Base-by-base conservation (phyloP, 345 rosid genomes). In the Eucalyptus sideroxylon region DNA sequence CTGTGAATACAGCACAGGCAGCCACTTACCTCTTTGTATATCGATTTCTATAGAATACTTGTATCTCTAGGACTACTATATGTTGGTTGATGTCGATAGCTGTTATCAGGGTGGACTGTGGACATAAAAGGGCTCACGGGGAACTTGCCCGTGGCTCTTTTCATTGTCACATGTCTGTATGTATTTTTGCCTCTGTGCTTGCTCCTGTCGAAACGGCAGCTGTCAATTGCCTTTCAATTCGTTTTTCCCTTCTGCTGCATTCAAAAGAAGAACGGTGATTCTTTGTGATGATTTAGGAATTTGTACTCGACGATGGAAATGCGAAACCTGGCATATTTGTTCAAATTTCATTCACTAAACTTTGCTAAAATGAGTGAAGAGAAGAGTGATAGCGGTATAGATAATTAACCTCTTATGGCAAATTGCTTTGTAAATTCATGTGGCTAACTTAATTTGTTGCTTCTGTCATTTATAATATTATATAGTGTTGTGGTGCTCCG, bases 171-270 rank as follows among this genome's bases (percentile, higher is more conserved):
- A 69, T 69, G 4, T 69, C 13, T 3, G 13, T 31, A 1, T 34
- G 44, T 34, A 69, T 9, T 0, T 0, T 9, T 1, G 24, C 81
- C 42, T 5, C 0, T 16, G 11, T 67, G 23, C 42, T 16, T 67
- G 6, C 0, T 16, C 19, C 3, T 50, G 2, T 5, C 13, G 23
- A 8, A 67, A n/a, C 23, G 3, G 24, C 42, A 69, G 19, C 19
- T 34, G 24, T 9, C 42, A 34, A 34, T 34, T 2, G 44, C 3
- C 26, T 69, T 31, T 9, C 42, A 17, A 9, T 69, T 69, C 1
- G 81, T 34, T 69, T 69, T 17, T 3, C 81, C 44, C 81, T 69
- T 34, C 26, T 34, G 23, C 37, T 69, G 2, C 44, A 16, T 69
- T 69, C 81, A 9, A 31, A 0, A 19, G 44, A 69, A 69, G 5